Evolutionary conservation across 2,329 filamentous ascomycete genomes (phyloP).

Genomic region (Talaromyces funiculosus): DNA sequence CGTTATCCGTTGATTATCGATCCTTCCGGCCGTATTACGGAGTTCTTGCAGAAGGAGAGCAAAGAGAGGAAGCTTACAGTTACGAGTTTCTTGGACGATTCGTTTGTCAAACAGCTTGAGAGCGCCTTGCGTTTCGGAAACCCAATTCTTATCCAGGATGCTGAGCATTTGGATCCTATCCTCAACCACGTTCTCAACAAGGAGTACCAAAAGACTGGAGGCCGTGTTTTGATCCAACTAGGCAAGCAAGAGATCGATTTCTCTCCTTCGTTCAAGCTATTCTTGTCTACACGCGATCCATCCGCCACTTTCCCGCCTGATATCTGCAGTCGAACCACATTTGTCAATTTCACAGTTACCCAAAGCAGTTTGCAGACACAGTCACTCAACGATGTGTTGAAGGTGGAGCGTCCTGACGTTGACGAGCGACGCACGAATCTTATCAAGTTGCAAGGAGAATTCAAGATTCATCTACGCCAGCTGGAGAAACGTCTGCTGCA

Average conservation of each 20-base stretch:
- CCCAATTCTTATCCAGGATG: conserved; percentile 96
- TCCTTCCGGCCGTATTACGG: conserved; percentile 86
- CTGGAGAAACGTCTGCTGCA: conserved; percentile 91
- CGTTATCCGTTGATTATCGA: conserved; percentile 97
- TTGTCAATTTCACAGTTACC: conserved; percentile 99
- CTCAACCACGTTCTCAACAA: conserved; percentile 99
- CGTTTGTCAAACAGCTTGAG: conserved; percentile 95
- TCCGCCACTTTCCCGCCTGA: conserved; percentile 94
- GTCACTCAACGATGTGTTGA: conserved; percentile 93
- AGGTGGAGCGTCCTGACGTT: conserved; percentile 94
- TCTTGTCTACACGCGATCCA: conserved; percentile 90
- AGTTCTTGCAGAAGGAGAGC: conserved; percentile 92
- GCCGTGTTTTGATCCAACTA: conserved; percentile 94
- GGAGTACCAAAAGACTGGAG: conserved; percentile 97
- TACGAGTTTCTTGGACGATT: conserved; percentile 96
- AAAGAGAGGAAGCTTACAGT: conserved; percentile 90
- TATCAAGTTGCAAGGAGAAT: conserved; percentile 97
- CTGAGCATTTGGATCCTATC: conserved; percentile 92
- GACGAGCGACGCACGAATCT: conserved; percentile 94
- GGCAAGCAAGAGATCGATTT: conserved; percentile 99
- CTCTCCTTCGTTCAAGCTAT: conserved; percentile 91
- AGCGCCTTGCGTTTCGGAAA: conserved; percentile 97
- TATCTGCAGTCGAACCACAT: conserved; percentile 95
- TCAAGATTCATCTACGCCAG: conserved; percentile 94
- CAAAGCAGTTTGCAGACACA: conserved; percentile 98